These are phyloP conservation scores for Gaertneriomyces semiglobifer DNA, from an alignment of 192 early-diverging fungal genomes.

Conservation along the genomic window DNA sequence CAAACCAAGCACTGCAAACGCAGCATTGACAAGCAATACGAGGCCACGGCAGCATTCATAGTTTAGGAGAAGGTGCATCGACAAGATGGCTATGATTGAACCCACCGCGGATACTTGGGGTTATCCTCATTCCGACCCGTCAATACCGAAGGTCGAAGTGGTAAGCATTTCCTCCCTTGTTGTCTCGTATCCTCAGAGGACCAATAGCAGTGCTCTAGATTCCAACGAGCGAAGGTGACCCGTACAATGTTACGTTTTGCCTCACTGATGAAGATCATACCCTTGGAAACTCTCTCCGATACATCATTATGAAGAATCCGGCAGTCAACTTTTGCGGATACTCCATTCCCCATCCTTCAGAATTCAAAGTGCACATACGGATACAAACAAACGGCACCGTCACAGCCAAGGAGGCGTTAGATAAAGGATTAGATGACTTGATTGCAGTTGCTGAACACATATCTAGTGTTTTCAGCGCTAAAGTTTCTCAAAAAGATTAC, in stretches of 20 bases:
- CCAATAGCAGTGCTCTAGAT: constrained; percentile 22
- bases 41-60: too few species aligned
- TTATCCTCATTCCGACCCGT: constrained; percentile 35
- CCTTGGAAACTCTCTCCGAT: constrained; percentile 88
- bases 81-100: constrained; percentile 49
- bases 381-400: constrained; percentile 88
- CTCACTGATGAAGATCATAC: constrained; percentile 96
- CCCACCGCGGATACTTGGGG: constrained; percentile 36
- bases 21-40: too few species aligned
- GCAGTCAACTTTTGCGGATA: constrained; percentile 92
- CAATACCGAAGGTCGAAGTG: constrained; percentile 34
- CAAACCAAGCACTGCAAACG: too few species aligned
- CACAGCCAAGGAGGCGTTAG: constrained; percentile 77
- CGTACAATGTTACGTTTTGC: constrained; percentile 78
- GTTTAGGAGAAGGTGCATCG: too few species aligned
- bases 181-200: background rate
- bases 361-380: constrained; percentile 84
- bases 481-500: constrained; percentile 31
- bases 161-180: constrained; percentile 18
- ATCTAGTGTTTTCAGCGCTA: constrained; percentile 56
- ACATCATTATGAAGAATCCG: constrained; percentile 91
- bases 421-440: constrained; percentile 85
- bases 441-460: constrained; percentile 68
- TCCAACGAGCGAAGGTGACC: constrained; percentile 54
- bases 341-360: constrained; percentile 95